These are phyloP conservation scores for Pseudocercospora eumusae DNA, from an alignment of 2,329 filamentous ascomycete species.

Conservation along the genomic window DNA sequence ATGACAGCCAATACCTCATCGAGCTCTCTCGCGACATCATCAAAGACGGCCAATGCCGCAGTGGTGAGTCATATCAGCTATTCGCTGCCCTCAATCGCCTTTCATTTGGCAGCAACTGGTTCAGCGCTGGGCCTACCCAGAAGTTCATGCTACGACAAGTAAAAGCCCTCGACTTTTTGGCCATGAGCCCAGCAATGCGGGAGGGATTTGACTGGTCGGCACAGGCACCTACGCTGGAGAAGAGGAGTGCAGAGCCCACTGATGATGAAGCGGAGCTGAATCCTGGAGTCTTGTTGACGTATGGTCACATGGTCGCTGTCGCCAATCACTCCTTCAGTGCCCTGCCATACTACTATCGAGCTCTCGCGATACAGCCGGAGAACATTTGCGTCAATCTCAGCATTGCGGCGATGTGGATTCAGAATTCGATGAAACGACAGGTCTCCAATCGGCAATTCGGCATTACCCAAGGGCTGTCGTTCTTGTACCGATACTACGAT, in stretches of 20 bases:
- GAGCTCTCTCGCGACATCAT: slow-evolving; percentile 80
- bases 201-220: slow-evolving; percentile 46
- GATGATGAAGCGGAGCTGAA: slow-evolving; percentile 56
- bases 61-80: slow-evolving; percentile 79
- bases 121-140: slow-evolving; percentile 77
- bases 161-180: slow-evolving; percentile 76
- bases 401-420: slow-evolving; percentile 81
- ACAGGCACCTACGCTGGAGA: slow-evolving; percentile 42
- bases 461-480: slow-evolving; percentile 80
- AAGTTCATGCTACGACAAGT: slow-evolving; percentile 92
- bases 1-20: slow-evolving; percentile 74
- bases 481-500: slow-evolving; percentile 73
- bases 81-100: slow-evolving; percentile 77
- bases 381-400: slow-evolving; percentile 80
- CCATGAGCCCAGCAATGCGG: slow-evolving; percentile 57
- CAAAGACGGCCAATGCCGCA: slow-evolving; percentile 66
- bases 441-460: slow-evolving; percentile 87
- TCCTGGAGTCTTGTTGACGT: slow-evolving; percentile 79
- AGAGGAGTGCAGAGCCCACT: slow-evolving; percentile 28
- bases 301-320: slow-evolving; percentile 76
- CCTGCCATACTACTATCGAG: slow-evolving; percentile 78
- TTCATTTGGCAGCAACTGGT: slow-evolving; percentile 72
- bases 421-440: slow-evolving; percentile 85
- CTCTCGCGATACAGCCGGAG: slow-evolving; percentile 66
- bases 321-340: slow-evolving; percentile 82